phyloP scores from a whole-genome alignment of 257 asterid genomes.

The Nicotiana sylvestris region DNA sequence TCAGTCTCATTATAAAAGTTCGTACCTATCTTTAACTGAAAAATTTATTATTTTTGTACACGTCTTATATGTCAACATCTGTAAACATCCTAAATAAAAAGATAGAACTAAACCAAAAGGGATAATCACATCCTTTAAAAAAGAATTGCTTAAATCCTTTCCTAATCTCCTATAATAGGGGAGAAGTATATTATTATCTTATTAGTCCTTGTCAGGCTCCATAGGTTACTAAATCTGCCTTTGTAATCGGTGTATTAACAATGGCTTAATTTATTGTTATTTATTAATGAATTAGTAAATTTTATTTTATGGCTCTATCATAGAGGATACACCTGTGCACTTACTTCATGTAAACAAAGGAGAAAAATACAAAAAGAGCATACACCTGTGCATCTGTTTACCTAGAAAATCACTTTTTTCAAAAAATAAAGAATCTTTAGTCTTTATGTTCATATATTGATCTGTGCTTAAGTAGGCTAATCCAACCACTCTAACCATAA shows the following conservation, averaged over 20 bases:
- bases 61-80: background rate
- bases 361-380: background rate
- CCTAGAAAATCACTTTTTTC: background rate
- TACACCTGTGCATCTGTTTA: conserved; percentile 1
- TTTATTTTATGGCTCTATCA: background rate
- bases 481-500: background rate
- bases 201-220: background rate
- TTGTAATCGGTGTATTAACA: background rate
- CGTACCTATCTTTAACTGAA: background rate
- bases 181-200: background rate
- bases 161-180: background rate
- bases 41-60: background rate
- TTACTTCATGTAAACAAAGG: background rate
- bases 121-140: background rate
- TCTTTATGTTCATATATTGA: background rate
- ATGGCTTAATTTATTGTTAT: background rate
- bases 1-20: too few species aligned
- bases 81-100: background rate
- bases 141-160: background rate
- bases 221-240: background rate
- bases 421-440: background rate
- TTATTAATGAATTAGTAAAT: background rate
- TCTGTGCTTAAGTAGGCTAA: background rate
- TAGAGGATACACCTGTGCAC: conserved; percentile 6
- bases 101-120: background rate